A percentile compares a stretch with the other conserved stretches of the same genome.
phyloP scores from a whole-genome alignment of 768 basidiomycete species.

The Flagelloscypha sp. region DNA sequence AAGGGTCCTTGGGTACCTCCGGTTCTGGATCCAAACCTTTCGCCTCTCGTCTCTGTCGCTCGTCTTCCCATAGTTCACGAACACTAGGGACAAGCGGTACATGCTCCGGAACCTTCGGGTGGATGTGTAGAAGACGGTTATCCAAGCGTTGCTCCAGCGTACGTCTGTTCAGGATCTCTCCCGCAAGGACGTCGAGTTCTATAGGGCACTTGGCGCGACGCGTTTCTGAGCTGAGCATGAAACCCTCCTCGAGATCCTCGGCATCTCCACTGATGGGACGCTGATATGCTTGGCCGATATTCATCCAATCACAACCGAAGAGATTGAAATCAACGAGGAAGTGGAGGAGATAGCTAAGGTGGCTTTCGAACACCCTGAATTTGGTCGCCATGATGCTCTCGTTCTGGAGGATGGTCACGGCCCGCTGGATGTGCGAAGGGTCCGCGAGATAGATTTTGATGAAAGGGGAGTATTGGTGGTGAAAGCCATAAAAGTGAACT shows the following conservation, averaged over 20 bases:
- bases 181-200: conserved; percentile 77
- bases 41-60: conserved; percentile 61
- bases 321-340: conserved; percentile 94
- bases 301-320: conserved; percentile 89
- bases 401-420: conserved; percentile 69
- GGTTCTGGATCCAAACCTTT: conserved; percentile 69
- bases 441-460: conserved; percentile 77
- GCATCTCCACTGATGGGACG: conserved; percentile 35
- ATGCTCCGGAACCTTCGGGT: conserved; percentile 58
- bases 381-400: conserved; percentile 75
- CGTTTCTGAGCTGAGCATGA: no score
- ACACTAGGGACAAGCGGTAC: conserved; percentile 84
- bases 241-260: conserved; percentile 15
- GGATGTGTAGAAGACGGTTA: conserved; percentile 52
- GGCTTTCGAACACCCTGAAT: conserved; percentile 81
- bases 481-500: conserved; percentile 93
- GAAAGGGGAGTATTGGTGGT: conserved; percentile 75
- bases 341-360: conserved; percentile 81
- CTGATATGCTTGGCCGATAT: conserved; percentile 60
- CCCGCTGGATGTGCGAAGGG: conserved; percentile 60
- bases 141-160: conserved; percentile 52
- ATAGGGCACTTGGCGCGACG: conserved; percentile 53
- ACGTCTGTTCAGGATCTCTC: conserved; percentile 82
- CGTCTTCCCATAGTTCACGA: conserved; percentile 94
- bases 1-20: conserved; percentile 61